Percentiles rank a stretch among this genome's conserved stretches.
Evolutionary conservation across 495 filamentous ascomycete genomes (phyloP).

Genomic region (Aspergillus nidulans): DNA sequence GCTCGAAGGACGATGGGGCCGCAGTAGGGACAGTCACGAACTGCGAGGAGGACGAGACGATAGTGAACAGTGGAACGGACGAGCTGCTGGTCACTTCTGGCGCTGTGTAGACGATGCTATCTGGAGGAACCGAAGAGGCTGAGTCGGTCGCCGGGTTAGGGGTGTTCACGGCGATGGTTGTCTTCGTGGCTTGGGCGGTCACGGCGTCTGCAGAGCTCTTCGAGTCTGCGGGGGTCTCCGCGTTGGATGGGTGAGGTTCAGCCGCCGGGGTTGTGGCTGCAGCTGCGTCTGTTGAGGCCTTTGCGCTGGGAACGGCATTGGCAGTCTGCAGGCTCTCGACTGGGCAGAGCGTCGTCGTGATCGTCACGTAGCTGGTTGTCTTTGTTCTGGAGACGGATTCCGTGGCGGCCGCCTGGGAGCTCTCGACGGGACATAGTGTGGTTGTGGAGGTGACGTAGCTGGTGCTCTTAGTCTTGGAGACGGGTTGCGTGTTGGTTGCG

Average conservation of each 20-base stretch:
- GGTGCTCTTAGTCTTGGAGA: conserved; percentile 11
- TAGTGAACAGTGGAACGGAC: not conserved
- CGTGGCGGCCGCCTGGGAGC: not conserved
- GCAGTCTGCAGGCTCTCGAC: not conserved
- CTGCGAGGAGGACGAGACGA: conserved; percentile 3
- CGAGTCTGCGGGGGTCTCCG: not conserved
- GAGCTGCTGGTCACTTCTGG: not conserved
- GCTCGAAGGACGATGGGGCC: not conserved
- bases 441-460: conserved; percentile 18
- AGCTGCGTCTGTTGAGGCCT: not conserved
- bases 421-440: conserved; percentile 6
- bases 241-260: not conserved
- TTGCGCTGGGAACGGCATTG: not conserved
- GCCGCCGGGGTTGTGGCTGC: not conserved
- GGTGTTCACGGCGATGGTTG: not conserved
- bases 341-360: not conserved
- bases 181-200: too few relatives aligned
- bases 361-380: not conserved
- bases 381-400: not conserved
- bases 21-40: conserved; percentile 15
- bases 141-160: not conserved
- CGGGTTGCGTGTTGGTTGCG: not conserved
- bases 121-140: not conserved
- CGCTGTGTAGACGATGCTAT: not conserved
- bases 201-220: not conserved